Percentiles rank a stretch among this genome's conserved stretches.
phyloP scores from a whole-genome alignment of 2,329 filamentous ascomycete species.

The Ophiostoma angusticollis region DNA sequence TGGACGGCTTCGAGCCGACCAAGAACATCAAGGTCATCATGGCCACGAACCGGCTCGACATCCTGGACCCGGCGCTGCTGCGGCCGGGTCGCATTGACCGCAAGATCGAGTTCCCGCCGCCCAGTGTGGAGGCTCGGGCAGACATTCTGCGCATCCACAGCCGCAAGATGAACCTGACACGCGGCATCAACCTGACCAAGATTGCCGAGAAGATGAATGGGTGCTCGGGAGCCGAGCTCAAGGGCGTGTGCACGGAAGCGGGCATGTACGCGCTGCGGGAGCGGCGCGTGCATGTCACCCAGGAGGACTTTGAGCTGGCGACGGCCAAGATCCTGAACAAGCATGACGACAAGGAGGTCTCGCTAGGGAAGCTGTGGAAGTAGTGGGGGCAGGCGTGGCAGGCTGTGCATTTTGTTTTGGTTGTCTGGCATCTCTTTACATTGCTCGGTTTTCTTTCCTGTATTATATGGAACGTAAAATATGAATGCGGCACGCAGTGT shows the following conservation, averaged over 20 bases:
- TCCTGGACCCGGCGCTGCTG: conserved; percentile 86
- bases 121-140: conserved; percentile 87
- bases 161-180: conserved; percentile 94
- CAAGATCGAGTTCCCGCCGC: conserved; percentile 97
- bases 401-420: background rate
- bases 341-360: conserved; percentile 93
- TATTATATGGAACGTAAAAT: conserved; percentile 4
- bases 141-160: conserved; percentile 97
- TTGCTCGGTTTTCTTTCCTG: too few relatives aligned
- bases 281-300: conserved; percentile 91
- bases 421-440: too few relatives aligned
- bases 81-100: conserved; percentile 95
- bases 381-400: background rate
- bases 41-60: conserved; percentile 96
- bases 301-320: conserved; percentile 96
- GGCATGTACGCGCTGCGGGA: conserved; percentile 97
- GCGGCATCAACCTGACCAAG: conserved; percentile 95
- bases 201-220: conserved; percentile 99
- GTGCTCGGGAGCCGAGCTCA: conserved; percentile 91
- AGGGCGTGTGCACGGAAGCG: conserved; percentile 97
- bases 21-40: conserved; percentile 99
- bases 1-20: conserved; percentile 96
- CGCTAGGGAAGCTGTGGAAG: conserved; percentile 65
- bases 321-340: conserved; percentile 99
- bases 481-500: too few relatives aligned